Evolutionary conservation across 768 basidiomycete species (phyloP).

Genomic region (Trametes cinnabarina): DNA sequence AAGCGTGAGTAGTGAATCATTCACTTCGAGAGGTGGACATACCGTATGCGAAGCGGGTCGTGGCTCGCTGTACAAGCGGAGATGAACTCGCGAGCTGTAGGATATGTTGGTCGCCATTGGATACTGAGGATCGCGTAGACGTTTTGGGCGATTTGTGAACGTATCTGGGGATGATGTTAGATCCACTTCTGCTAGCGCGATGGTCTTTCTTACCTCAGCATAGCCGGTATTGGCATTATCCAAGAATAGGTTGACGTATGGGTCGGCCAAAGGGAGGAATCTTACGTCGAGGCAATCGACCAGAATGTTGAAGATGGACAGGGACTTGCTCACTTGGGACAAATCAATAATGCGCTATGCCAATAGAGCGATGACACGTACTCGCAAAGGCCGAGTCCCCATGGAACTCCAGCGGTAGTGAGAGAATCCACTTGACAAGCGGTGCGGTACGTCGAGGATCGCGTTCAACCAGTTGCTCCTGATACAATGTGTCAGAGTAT

Average conservation of each 20-base stretch:
- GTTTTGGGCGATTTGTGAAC: slow-evolving; percentile 44
- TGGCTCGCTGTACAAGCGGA: slow-evolving; percentile 46
- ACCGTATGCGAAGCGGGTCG: slow-evolving; percentile 69
- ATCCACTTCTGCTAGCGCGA: too few species aligned
- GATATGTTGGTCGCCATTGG: slow-evolving; percentile 70
- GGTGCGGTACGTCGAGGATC: slow-evolving; percentile 78
- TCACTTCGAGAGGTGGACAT: slow-evolving; percentile 1
- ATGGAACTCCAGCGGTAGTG: slow-evolving; percentile 76
- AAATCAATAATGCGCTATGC: slow-evolving; percentile 1
- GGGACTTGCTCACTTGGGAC: slow-evolving; percentile 69
- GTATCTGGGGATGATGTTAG: background rate
- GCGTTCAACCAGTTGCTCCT: slow-evolving; percentile 52
- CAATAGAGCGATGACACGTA: slow-evolving; percentile 36
- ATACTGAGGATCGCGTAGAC: slow-evolving; percentile 55
- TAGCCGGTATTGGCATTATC: slow-evolving; percentile 78
- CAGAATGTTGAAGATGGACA: slow-evolving; percentile 63
- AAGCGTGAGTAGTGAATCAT: background rate
- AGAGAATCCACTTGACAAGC: slow-evolving; percentile 73
- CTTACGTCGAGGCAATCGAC: slow-evolving; percentile 65
- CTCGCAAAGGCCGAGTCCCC: slow-evolving; percentile 87
- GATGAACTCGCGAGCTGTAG: slow-evolving; percentile 52
- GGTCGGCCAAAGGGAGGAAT: slow-evolving; percentile 64
- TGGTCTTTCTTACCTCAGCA: slow-evolving; percentile 80
- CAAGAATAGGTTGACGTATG: slow-evolving; percentile 69
- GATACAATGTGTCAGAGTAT: background rate